Evolutionary conservation across 2,329 filamentous ascomycete species (phyloP).

Genomic region (Cercospora citrullina): DNA sequence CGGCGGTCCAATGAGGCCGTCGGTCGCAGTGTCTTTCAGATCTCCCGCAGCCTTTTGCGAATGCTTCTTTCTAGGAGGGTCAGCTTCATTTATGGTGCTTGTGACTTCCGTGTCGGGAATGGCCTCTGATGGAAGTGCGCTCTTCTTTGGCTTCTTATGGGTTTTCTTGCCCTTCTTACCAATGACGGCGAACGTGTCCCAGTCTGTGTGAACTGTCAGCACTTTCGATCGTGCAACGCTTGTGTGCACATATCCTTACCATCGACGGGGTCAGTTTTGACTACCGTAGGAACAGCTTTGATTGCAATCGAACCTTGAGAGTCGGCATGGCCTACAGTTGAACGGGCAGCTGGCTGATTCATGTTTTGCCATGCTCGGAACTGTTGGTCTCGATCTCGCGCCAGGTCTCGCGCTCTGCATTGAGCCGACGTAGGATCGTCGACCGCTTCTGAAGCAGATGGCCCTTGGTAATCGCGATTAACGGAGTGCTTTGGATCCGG

Average conservation of each 20-base stretch:
- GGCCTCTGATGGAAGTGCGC: background rate
- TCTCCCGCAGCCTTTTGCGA: background rate
- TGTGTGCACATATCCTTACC: background rate
- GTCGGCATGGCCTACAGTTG: too few species aligned
- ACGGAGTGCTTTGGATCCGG: background rate
- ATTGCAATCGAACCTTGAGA: background rate
- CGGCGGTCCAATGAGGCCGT: background rate
- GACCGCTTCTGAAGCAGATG: background rate
- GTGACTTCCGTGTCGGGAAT: background rate
- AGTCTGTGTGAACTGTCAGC: background rate
- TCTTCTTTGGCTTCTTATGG: background rate
- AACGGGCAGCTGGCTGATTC: background rate
- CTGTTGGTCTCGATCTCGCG: background rate
- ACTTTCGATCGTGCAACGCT: background rate
- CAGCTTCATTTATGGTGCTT: background rate
- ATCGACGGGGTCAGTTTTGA: background rate
- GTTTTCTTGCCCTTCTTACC: background rate
- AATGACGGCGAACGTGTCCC: background rate
- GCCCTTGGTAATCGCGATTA: background rate
- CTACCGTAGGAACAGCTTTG: background rate
- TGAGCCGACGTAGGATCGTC: background rate
- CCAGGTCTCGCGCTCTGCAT: background rate
- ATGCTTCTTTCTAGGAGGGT: background rate
- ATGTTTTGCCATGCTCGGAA: background rate
- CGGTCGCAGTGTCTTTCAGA: background rate